Evolutionary conservation across 805 yeast species (phyloP).

Genomic region (Scheffersomyces amazonensis): DNA sequence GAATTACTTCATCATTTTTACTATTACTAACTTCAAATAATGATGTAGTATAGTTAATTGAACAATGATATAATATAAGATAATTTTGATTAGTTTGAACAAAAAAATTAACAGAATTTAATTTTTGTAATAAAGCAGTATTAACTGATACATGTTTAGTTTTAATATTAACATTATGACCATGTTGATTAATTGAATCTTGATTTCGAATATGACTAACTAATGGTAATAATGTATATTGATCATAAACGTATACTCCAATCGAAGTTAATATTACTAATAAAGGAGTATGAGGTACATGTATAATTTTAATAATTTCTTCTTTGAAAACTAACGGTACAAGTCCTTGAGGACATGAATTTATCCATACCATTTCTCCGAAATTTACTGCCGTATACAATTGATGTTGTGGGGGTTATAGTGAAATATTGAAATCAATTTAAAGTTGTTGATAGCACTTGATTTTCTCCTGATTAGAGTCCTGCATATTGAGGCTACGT

Average conservation of each 20-base stretch:
- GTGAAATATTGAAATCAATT: too few species aligned
- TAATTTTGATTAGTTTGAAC: slow-evolving; percentile 38
- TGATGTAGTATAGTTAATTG: slow-evolving; percentile 27
- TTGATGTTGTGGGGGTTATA: too few species aligned
- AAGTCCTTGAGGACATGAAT: slow-evolving; percentile 26
- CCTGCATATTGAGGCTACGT: too few species aligned
- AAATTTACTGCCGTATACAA: background rate
- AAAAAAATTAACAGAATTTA: slow-evolving; percentile 30
- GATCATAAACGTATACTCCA: slow-evolving; percentile 27
- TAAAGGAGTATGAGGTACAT: slow-evolving; percentile 25
- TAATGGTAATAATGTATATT: slow-evolving; percentile 37
- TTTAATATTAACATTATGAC: slow-evolving; percentile 40
- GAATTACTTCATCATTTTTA: slow-evolving; percentile 27
- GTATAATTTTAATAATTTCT: slow-evolving; percentile 17
- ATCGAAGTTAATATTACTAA: slow-evolving; percentile 26
- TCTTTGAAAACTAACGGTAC: slow-evolving; percentile 22
- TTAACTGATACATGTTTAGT: slow-evolving; percentile 36
- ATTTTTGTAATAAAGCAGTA: slow-evolving; percentile 28
- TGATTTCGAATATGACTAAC: slow-evolving; percentile 44
- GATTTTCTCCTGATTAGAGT: too few species aligned
- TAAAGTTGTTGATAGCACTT: too few species aligned
- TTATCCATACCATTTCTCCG: slow-evolving; percentile 32
- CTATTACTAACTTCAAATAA: slow-evolving; percentile 28
- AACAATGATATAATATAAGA: slow-evolving; percentile 41
- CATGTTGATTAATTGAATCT: slow-evolving; percentile 45